Conservation (phyloP, 345 rosid genomes). For the Sisymbrium irio region DNA sequence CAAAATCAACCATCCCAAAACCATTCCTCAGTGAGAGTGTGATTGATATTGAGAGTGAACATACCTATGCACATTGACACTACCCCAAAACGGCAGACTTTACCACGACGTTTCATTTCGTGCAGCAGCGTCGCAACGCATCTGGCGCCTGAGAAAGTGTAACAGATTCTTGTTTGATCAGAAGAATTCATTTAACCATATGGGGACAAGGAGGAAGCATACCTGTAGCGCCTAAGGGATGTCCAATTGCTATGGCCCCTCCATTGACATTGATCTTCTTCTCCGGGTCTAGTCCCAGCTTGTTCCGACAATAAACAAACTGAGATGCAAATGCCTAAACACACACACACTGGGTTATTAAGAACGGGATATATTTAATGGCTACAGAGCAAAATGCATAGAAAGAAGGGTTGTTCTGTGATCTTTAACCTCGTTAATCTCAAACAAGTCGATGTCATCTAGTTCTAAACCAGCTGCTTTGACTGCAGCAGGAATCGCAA, state of each 20-base stretch:
- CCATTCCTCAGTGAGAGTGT: conserved; percentile 1
- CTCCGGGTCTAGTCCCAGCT: conserved; percentile 78
- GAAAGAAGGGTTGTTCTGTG: not conserved
- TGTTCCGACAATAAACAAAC: conserved; percentile 84
- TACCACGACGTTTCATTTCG: conserved; percentile 89
- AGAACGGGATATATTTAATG: not conserved
- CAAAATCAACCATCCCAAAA: not conserved
- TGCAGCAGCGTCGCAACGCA: conserved; percentile 90
- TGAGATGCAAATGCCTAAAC: conserved; percentile 95
- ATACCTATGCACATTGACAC: conserved; percentile 70
- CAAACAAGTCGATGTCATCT: conserved; percentile 86
- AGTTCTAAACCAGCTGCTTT: conserved; percentile 86
- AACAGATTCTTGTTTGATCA: not conserved
- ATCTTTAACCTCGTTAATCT: conserved; percentile 78
- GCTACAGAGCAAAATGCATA: not conserved
- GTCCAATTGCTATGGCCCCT: conserved; percentile 93
- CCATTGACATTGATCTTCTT: conserved; percentile 91
- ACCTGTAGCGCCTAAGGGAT: conserved; percentile 97
- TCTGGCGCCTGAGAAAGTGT: conserved; percentile 60
- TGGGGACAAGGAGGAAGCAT: conserved; percentile 18
- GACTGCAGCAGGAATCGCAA: conserved; percentile 89
- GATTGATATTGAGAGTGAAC: not conserved
- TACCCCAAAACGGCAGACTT: conserved; percentile 82
- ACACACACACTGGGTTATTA: conserved; percentile 6
- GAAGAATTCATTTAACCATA: not conserved